Percentiles rank a stretch among this genome's conserved stretches.
These are phyloP conservation scores for Eimeria tenella DNA, from an alignment of 169 alveolate genomes.

Conservation along the genomic window DNA sequence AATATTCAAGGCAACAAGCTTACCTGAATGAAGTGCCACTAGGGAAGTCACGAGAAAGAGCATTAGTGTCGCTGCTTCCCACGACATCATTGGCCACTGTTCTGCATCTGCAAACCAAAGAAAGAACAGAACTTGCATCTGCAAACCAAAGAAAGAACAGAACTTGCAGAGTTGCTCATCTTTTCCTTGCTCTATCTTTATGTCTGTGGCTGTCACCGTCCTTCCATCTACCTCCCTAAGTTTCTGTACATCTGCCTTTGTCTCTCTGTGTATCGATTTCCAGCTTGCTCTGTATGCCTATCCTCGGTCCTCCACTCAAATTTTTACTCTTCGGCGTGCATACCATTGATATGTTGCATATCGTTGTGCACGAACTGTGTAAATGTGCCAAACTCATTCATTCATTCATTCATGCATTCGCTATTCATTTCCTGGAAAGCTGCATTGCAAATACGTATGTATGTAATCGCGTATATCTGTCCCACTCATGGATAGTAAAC, in stretches of 20 bases:
- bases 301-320: no score
- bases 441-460: no score
- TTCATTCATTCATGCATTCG: no score
- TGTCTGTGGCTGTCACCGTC: neutral
- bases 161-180: neutral
- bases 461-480: neutral
- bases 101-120: neutral
- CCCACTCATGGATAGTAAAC: neutral
- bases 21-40: slow-evolving; percentile 68
- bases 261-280: no score
- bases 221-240: neutral
- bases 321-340: no score
- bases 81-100: slow-evolving; percentile 70
- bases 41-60: slow-evolving; percentile 64
- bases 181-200: neutral
- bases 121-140: neutral
- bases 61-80: slow-evolving; percentile 46
- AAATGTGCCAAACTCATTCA: no score
- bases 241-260: neutral
- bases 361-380: no score
- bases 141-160: neutral
- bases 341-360: no score
- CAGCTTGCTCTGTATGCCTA: no score
- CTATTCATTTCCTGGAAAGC: no score
- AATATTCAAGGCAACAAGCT: neutral